These are phyloP conservation scores for Neonectria magnoliae DNA, from an alignment of 2,329 filamentous ascomycete species.

Conservation along the genomic window DNA sequence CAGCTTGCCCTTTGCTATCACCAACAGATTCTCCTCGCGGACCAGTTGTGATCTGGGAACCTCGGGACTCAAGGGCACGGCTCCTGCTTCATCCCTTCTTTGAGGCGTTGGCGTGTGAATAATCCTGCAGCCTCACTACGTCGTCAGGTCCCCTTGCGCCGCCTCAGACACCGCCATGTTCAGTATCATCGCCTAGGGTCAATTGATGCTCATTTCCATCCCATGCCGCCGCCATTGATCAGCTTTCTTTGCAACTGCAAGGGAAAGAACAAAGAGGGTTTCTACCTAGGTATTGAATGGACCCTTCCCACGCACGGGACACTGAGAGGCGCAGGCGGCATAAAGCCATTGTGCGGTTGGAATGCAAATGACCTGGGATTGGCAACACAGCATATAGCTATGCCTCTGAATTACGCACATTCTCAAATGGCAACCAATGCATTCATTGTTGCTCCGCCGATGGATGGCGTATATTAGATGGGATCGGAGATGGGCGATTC, in stretches of 20 bases:
- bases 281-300: constrained; percentile 26
- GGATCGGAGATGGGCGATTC: constrained; percentile 16
- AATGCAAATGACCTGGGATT: constrained; percentile 24
- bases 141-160: constrained; percentile 25
- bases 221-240: constrained; percentile 28
- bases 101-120: constrained; percentile 11
- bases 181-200: constrained; percentile 16
- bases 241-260: constrained; percentile 38
- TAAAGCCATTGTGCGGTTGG: constrained; percentile 29
- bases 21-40: constrained; percentile 23
- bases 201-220: constrained; percentile 37
- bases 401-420: constrained; percentile 13
- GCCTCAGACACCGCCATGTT: constrained; percentile 20
- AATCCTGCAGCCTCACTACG: constrained; percentile 30
- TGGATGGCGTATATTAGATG: constrained; percentile 16
- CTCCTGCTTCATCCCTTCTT: constrained; percentile 24
- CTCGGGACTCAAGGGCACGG: constrained; percentile 24
- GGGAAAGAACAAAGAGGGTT: constrained; percentile 32
- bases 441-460: constrained; percentile 17
- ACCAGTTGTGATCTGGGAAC: background rate
- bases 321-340: constrained; percentile 30
- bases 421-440: constrained; percentile 6
- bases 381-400: background rate
- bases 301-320: constrained; percentile 25
- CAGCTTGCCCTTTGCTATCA: constrained; percentile 30